phyloP scores from a whole-genome alignment of 345 rosid species.

The Salix purpurea region DNA sequence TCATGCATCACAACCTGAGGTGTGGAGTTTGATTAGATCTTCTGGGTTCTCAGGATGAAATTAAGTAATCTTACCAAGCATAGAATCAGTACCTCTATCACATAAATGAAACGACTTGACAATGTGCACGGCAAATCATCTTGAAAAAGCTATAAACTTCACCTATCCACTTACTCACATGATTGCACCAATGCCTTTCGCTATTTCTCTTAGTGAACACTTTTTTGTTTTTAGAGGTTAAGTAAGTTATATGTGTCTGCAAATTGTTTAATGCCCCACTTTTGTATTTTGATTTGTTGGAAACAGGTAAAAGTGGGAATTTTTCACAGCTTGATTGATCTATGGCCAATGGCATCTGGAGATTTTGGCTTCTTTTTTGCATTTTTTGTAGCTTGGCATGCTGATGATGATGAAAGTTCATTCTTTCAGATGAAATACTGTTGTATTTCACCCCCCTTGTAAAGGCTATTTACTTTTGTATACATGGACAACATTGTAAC shows the following conservation, averaged over 20 bases:
- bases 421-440: neutral
- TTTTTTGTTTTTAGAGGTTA: neutral
- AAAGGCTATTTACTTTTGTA: neutral
- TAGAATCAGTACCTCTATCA: neutral
- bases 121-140: neutral
- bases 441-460: neutral
- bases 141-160: neutral
- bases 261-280: neutral
- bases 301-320: neutral
- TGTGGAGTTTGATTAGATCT: neutral
- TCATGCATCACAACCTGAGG: neutral
- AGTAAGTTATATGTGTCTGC: neutral
- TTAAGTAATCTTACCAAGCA: neutral
- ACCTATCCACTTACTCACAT: neutral
- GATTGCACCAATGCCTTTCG: neutral
- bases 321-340: neutral
- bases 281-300: neutral
- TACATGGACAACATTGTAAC: neutral
- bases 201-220: neutral
- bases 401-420: neutral
- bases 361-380: neutral
- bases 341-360: neutral
- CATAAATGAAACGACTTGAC: neutral
- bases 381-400: neutral
- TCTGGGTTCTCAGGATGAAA: neutral